Base-by-base conservation (phyloP, 306 rosid genomes). In the Adenanthera pavonina region DNA sequence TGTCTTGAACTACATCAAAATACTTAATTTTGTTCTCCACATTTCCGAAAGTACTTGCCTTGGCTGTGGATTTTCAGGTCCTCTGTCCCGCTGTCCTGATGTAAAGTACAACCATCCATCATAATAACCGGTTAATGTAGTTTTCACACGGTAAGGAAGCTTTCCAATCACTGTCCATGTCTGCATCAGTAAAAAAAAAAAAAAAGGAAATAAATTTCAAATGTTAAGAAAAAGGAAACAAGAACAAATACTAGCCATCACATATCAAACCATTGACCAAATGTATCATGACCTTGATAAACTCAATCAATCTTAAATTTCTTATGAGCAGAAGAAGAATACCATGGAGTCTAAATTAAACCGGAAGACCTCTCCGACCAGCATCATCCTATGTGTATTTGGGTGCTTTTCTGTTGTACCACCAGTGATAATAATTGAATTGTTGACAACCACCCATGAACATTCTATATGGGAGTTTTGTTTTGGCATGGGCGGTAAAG, bases 401-500 rank as follows among this genome's bases (percentile, higher is more conserved):
- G 97, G 97, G 77, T 95, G 94, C 85, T 95, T 95, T 74, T 95
- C 97, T 30, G 97, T 95, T 36, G 97, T 91, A 49, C 98, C 98
- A 6, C 98, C 97, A 0, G 94, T 74, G 76, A 92, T 89, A 74
- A 95, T 78, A 16, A 95, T 85, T 15, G 98, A 95, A 82, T 92
- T 88, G 83, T 91, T 92, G 78, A 90, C 88, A 19, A 93, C 15
- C 0, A 90, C 90, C 97, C 95, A 91, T 53, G 99, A 86, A 84
- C 87, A 90, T 76, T 92, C 99, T 20, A 91, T 89, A 67, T 95
- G 99, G 72, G 97, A 95, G 84, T 95, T 65, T 20, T 94, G 92
- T 82, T 95, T 95, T 51, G 94, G 97, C 97, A 92, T 89, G 4
- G 92, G 88, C 19, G 92, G 88, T 62, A 95, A 56, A 61, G 75